These are phyloP conservation scores for Tricladium varicosporioides DNA, from an alignment of 2,329 filamentous ascomycete species.

Conservation along the genomic window DNA sequence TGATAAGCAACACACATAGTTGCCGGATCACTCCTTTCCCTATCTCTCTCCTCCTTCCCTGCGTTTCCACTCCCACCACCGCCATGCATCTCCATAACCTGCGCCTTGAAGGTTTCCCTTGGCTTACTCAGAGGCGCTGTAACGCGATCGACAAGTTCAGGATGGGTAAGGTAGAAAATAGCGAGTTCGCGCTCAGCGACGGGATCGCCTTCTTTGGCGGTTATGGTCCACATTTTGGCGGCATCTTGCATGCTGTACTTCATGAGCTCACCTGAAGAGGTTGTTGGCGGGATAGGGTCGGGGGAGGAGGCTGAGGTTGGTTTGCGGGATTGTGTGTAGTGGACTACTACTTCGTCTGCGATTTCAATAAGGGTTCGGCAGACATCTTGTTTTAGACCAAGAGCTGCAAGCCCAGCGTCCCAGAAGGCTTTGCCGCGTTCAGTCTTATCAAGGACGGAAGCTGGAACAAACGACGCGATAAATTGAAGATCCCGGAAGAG, in stretches of 20 bases:
- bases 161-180: constrained; percentile 88
- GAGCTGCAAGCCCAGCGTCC: constrained; percentile 81
- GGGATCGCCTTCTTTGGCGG: constrained; percentile 86
- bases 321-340: constrained; percentile 64
- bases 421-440: constrained; percentile 73
- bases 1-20: constrained; percentile 94
- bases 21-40: constrained; percentile 71
- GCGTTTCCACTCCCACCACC: constrained; percentile 41
- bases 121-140: constrained; percentile 82
- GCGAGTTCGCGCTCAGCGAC: constrained; percentile 90
- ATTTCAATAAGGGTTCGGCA: constrained; percentile 69
- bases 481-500: constrained; percentile 80
- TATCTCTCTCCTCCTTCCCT: constrained; percentile 49
- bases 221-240: constrained; percentile 86
- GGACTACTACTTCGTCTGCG: constrained; percentile 64
- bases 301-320: constrained; percentile 25
- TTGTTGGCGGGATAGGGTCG: constrained; percentile 29
- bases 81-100: constrained; percentile 71
- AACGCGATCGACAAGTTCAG: constrained; percentile 77
- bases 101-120: constrained; percentile 84
- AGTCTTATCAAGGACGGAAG: constrained; percentile 58
- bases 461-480: constrained; percentile 64
- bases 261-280: constrained; percentile 42
- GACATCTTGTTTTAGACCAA: constrained; percentile 80
- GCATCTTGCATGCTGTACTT: constrained; percentile 76